Conservation (phyloP, 768 basidiomycete species). For the Pleurotus citrinopileatus region DNA sequence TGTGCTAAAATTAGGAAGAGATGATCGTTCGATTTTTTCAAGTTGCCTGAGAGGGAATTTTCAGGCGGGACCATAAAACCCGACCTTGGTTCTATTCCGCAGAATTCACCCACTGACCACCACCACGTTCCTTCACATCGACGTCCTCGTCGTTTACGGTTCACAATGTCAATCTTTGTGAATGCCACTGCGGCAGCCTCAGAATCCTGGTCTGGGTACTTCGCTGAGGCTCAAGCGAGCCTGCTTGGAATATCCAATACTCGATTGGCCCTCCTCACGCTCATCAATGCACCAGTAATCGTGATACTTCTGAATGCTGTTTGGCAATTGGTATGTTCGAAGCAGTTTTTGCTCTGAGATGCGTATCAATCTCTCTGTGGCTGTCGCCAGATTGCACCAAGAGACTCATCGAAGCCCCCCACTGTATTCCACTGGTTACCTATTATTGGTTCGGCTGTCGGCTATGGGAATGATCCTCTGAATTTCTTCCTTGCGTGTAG, state of each 20-base stretch:
- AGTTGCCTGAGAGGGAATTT: constrained; percentile 2
- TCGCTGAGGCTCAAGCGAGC: constrained; percentile 38
- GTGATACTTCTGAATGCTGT: constrained; percentile 72
- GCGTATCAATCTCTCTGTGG: not conserved
- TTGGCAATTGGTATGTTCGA: constrained; percentile 68
- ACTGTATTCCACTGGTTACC: constrained; percentile 93
- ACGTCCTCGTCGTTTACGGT: not conserved
- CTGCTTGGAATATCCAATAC: constrained; percentile 29
- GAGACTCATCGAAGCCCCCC: constrained; percentile 74
- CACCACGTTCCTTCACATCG: not conserved
- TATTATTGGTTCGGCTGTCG: constrained; percentile 81
- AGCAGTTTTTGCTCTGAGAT: constrained; percentile 1
- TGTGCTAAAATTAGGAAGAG: not conserved
- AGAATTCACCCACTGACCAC: not conserved
- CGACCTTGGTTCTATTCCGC: not conserved
- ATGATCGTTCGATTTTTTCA: constrained; percentile 9
- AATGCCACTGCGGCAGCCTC: constrained; percentile 37
- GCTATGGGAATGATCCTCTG: constrained; percentile 91
- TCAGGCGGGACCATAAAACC: constrained; percentile 1
- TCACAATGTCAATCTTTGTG: constrained; percentile 10
- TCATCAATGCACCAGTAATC: constrained; percentile 69
- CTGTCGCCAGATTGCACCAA: constrained; percentile 55
- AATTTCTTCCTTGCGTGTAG: constrained; percentile 79
- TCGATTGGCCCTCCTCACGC: constrained; percentile 37
- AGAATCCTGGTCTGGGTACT: constrained; percentile 43